Conservation (phyloP, 1,139 yeast species). For the Kodamaea sp. region DNA sequence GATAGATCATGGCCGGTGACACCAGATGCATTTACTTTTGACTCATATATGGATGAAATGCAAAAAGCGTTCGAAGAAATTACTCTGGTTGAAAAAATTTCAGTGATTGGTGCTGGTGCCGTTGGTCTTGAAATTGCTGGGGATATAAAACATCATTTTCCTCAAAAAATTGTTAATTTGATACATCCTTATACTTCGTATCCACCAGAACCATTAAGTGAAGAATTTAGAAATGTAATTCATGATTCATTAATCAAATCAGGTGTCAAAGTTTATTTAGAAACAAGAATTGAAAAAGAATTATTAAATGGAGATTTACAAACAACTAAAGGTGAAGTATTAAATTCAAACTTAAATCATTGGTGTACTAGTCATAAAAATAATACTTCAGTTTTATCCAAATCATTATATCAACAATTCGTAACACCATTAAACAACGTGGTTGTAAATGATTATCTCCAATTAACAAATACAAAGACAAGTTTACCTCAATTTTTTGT, state of each 20-base stretch:
- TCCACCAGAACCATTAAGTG: slow-evolving; percentile 41
- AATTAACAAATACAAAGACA: slow-evolving; percentile 20
- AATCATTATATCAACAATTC: slow-evolving; percentile 17
- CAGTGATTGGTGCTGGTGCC: slow-evolving; percentile 50
- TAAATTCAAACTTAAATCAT: slow-evolving; percentile 33
- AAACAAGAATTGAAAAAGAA: slow-evolving; percentile 25
- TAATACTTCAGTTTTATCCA: slow-evolving; percentile 30
- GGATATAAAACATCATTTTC: slow-evolving; percentile 36
- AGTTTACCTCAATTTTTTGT: slow-evolving; percentile 29
- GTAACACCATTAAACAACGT: slow-evolving; percentile 28
- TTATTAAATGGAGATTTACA: slow-evolving; percentile 26
- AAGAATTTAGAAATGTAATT: slow-evolving; percentile 27
- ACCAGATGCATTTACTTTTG: slow-evolving; percentile 36
- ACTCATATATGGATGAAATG: slow-evolving; percentile 34
- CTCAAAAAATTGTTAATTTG: slow-evolving; percentile 33
- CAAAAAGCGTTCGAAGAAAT: slow-evolving; percentile 23
- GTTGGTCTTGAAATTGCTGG: slow-evolving; percentile 51
- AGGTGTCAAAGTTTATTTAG: slow-evolving; percentile 18
- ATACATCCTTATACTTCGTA: slow-evolving; percentile 39
- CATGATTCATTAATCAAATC: slow-evolving; percentile 24
- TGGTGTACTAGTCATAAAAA: slow-evolving; percentile 47
- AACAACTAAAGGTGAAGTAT: slow-evolving; percentile 26
- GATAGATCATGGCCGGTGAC: slow-evolving; percentile 54
- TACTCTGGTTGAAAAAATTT: slow-evolving; percentile 21
- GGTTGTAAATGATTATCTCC: slow-evolving; percentile 36